phyloP scores from a whole-genome alignment of 129 eudicot species.

The Tagetes erecta region DNA sequence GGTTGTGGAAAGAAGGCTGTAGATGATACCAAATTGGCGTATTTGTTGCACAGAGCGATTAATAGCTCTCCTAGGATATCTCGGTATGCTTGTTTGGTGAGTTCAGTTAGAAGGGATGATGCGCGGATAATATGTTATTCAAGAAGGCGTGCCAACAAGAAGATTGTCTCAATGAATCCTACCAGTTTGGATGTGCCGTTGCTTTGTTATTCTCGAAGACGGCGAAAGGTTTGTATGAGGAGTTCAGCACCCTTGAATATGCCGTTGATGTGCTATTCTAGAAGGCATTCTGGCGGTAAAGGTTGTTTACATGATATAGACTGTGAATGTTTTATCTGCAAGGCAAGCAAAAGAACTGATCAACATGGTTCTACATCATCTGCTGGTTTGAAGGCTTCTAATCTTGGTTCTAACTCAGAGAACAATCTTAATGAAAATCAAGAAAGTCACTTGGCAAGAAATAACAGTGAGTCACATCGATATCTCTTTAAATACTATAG shows the following conservation, averaged over 20 bases:
- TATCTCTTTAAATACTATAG: constrained; percentile 46
- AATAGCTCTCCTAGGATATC: constrained; percentile 70
- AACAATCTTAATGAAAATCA: constrained; percentile 28
- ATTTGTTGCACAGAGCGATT: constrained; percentile 66
- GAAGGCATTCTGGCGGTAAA: constrained; percentile 21
- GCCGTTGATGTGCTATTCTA: constrained; percentile 12
- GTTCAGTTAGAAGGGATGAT: constrained; percentile 30
- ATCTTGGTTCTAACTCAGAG: constrained; percentile 22
- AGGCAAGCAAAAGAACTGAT: constrained; percentile 23
- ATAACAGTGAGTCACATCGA: constrained; percentile 27
- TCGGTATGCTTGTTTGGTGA: constrained; percentile 32
- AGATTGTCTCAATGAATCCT: constrained; percentile 5
- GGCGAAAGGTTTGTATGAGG: constrained; percentile 17
- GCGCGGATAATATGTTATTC: constrained; percentile 25
- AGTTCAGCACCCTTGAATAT: neutral
- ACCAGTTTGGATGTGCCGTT: constrained; percentile 16
- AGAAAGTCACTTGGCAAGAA: constrained; percentile 30
- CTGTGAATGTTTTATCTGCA: constrained; percentile 15
- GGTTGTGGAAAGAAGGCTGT: constrained; percentile 34
- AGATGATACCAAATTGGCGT: constrained; percentile 64
- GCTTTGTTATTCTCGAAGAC: constrained; percentile 27
- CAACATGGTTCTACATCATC: constrained; percentile 24
- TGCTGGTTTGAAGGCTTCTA: constrained; percentile 29
- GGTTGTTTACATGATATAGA: constrained; percentile 15
- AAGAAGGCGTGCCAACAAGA: constrained; percentile 24